Evolutionary conservation across 1,284 basidiomycete species (phyloP), one percentile per base, ranked within the genome.

Genomic region (Pascua guehoae): DNA sequence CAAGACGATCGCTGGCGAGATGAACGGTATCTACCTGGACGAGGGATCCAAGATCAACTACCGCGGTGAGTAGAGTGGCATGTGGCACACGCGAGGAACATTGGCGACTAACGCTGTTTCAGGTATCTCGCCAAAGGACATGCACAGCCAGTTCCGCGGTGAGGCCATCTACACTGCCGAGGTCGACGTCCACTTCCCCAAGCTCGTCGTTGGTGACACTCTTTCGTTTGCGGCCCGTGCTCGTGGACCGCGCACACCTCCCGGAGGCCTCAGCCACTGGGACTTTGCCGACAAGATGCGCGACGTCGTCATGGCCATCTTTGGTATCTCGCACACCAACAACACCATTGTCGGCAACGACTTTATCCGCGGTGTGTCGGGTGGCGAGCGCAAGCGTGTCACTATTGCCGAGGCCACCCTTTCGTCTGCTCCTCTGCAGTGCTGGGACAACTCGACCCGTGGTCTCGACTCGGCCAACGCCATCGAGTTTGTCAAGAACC

Each of bases 381-480:
- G 81, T 55, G 81, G 81, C 60, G 81, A 78, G 73, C 75, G 81
- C 18, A 83, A 82, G 68, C 79, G 81, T 60, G 81, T 82, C 7
- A 78, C 81, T 10, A 80, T 83, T 60, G 75, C 78, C 48, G 82
- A 83, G 58, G 80, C 76, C 8, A 55, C 70, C 10, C 64, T 77
- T 7, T 62, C 70, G 18, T 66, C 65, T 36, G 73, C 76, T 1
- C 74, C 76, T 16, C 66, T 78, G 10, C 72, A 75, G 62, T 76
- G 77, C 51, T 79, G 79, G 72, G 79, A 81, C 69, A 81, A 81
- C 65, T 79, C 79, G 17, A 80, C 79, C 12, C 77, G 81, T 52
- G 82, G 82, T 71, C 78, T 83, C 55, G 82, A 83, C 66, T 79
- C 81, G n/a, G 78, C 78, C 56, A 82, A 80, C 45, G 80, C 81